These are phyloP conservation scores for Delphinella strobiligena DNA, from an alignment of 2,329 filamentous ascomycete genomes.

Conservation along the genomic window DNA sequence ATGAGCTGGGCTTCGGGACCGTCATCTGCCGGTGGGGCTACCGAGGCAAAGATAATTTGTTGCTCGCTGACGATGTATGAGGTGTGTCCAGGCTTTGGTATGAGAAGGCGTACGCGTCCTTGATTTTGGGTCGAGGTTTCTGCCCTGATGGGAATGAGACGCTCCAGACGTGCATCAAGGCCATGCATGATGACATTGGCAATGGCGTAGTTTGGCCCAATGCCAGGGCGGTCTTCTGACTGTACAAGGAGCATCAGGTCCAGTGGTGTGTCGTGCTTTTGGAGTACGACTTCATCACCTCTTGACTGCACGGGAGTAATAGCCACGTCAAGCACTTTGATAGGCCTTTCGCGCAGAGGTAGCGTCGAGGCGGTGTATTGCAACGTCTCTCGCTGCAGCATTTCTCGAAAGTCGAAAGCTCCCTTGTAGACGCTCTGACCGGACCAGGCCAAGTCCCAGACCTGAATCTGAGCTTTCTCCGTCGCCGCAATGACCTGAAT, in stretches of 20 bases:
- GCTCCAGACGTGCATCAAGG: conserved; percentile 44
- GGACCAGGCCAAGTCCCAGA: conserved; percentile 82
- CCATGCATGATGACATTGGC: conserved; percentile 56
- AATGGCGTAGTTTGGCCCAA: conserved; percentile 53
- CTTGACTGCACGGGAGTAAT: conserved; percentile 36
- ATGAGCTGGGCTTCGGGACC: conserved; percentile 68
- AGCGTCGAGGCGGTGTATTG: conserved; percentile 9
- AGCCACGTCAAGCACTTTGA: conserved; percentile 70
- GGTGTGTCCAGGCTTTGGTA: conserved; percentile 67
- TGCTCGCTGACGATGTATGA: conserved; percentile 73
- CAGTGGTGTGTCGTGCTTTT: conserved; percentile 15
- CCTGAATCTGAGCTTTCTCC: conserved; percentile 62
- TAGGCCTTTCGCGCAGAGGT: conserved; percentile 38
- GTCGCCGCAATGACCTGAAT: conserved; percentile 74
- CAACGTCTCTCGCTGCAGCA: conserved; percentile 48
- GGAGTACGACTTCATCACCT: conserved; percentile 14
- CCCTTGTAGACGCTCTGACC: conserved; percentile 66
- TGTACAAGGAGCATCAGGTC: conserved; percentile 19
- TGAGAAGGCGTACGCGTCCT: conserved; percentile 53
- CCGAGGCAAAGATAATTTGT: conserved; percentile 65
- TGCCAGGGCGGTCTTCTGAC: conserved; percentile 14
- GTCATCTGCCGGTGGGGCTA: conserved; percentile 49
- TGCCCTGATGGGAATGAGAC: conserved; percentile 55
- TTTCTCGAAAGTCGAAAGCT: conserved; percentile 57
- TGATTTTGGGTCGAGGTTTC: conserved; percentile 11